A percentile compares a stretch with the other conserved stretches of the same genome.
Evolutionary conservation across 345 rosid genomes (phyloP).

Genomic region (Diplotaxis tenuifolia): DNA sequence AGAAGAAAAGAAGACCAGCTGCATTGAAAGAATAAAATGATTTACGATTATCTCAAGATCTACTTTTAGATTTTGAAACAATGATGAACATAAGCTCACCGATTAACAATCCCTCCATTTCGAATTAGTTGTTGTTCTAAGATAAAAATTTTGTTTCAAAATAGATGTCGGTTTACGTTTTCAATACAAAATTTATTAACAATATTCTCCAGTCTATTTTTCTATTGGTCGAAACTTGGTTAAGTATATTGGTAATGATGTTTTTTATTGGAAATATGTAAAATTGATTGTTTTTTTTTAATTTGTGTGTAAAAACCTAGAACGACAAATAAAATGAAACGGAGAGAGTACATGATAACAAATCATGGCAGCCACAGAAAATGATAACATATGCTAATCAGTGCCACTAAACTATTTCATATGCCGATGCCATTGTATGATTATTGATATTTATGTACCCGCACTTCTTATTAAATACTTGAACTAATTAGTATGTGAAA

Average conservation of each 20-base stretch:
- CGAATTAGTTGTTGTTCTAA: no score
- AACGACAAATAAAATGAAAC: no score
- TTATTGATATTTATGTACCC: not conserved
- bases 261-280: no score
- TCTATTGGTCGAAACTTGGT: no score
- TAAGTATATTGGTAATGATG: no score
- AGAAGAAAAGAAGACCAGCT: not conserved
- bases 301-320: no score
- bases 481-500: not conserved
- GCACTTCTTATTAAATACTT: not conserved
- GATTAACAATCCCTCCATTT: no score
- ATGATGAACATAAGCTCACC: constrained; percentile 28
- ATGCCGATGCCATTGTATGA: not conserved
- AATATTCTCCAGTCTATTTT: no score
- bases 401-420: constrained; percentile 12
- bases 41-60: constrained; percentile 9
- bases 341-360: constrained; percentile 17
- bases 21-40: not conserved
- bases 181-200: no score
- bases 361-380: constrained; percentile 18
- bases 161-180: no score
- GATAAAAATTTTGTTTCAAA: no score
- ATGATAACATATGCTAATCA: not conserved
- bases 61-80: constrained; percentile 28
- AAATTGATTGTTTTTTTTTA: no score